Base-by-base conservation (phyloP, 371 early-diverging fungal genomes). In the Mucor saturninus region DNA sequence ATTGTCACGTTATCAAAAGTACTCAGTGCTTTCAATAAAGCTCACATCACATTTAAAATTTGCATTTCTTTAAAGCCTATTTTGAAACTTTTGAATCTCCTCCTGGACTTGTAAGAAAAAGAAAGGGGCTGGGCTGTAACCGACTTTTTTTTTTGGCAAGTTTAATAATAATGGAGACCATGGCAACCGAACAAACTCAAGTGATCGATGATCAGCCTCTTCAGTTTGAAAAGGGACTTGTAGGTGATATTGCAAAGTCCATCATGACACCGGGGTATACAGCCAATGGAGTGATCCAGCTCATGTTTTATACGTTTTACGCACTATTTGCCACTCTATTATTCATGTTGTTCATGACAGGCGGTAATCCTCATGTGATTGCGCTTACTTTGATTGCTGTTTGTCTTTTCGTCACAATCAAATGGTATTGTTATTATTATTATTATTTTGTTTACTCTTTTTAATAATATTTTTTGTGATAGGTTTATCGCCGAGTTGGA, bases 261-360 rank as follows among this genome's bases (percentile, higher is more conserved):
- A 75, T 88, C 50, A 81, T 88, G 79, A 83, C 81, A 14, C 86
- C 89, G 6, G 87, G 89, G 0, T 75, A 86, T 65, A 88, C 83
- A 26, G 76, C 83, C 29, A 67, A 52, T 0, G 77, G 83, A 3
- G 85, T 88, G 8, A 79, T 81, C 43, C 46, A 59, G 35, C 68
- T 85, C 43, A 85, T 88, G 83, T 82, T 79, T 65, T 70, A 83
- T 65, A 68, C 83, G 15, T 86, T 88, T 70, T 81, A 79, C 61
- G 79, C 79, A 11, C 66, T 88, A 29, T 85, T 88, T 68, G 67
- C 76, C 13, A 80, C 84, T 1, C 68, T 86, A 13, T 45, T 70
- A 14, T 55, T 55, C 1, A 69, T 86, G 70, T 59, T 83, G 2
- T 46, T 81, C 31, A 60, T 73, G 10, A 83, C 83, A n/a, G 65